Conservation (phyloP, 805 yeast genomes). For the Metschnikowia bowlesiae region DNA sequence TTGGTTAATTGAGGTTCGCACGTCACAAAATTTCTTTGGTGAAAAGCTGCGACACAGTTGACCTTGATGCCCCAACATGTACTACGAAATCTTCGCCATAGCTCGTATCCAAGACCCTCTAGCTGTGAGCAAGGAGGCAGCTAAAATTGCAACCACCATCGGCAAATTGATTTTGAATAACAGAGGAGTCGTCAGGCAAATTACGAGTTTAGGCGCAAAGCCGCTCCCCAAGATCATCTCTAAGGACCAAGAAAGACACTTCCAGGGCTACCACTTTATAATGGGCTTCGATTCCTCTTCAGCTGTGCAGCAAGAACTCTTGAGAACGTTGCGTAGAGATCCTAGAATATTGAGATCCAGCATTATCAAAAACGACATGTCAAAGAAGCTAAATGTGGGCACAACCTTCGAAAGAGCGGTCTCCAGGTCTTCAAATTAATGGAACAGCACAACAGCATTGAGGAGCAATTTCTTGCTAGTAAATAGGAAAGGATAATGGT, state of each 20-base stretch:
- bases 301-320: conserved; percentile 79
- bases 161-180: conserved; percentile 81
- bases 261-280: conserved; percentile 83
- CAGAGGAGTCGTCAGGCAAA: conserved; percentile 89
- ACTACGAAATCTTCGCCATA: conserved; percentile 85
- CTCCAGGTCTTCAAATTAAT: conserved; percentile 10
- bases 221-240: conserved; percentile 76
- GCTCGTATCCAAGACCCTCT: conserved; percentile 69
- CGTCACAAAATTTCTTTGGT: conserved; percentile 7
- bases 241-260: conserved; percentile 84
- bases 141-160: conserved; percentile 51
- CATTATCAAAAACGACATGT: conserved; percentile 59
- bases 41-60: neutral
- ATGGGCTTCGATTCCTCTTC: conserved; percentile 85
- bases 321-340: conserved; percentile 75
- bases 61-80: conserved; percentile 43
- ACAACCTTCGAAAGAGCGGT: conserved; percentile 48
- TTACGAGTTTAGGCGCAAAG: conserved; percentile 73
- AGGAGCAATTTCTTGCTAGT: neutral
- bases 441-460: neutral
- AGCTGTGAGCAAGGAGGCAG: conserved; percentile 35
- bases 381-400: conserved; percentile 50
- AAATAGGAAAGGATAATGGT: conserved; percentile 2
- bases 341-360: conserved; percentile 86
- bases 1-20: conserved; percentile 7